Conservation (phyloP, 108 stramenopile species). For the Parietichytrium sp. region DNA sequence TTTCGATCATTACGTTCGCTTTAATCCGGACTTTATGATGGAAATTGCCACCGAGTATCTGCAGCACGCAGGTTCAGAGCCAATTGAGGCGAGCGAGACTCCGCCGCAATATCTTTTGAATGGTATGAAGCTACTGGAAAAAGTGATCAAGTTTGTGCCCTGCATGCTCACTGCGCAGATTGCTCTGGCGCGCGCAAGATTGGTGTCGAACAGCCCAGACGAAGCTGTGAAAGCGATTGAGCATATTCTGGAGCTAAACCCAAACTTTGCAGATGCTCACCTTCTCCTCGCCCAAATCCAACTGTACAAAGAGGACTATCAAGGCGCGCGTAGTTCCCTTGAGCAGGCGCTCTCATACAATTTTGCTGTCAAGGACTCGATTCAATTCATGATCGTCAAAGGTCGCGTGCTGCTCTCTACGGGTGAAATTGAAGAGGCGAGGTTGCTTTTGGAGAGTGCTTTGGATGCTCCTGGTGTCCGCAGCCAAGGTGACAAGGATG, state of each 20-base stretch:
- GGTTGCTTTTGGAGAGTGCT: constrained; percentile 47
- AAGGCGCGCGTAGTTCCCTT: constrained; percentile 45
- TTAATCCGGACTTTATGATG: constrained; percentile 61
- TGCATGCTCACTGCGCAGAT: constrained; percentile 53
- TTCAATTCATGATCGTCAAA: constrained; percentile 52
- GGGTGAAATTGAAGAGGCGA: constrained; percentile 55
- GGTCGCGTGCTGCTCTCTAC: constrained; percentile 41
- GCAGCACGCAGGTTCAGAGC: background rate
- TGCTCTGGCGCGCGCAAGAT: constrained; percentile 49
- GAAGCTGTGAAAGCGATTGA: constrained; percentile 39
- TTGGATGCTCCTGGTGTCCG: constrained; percentile 40
- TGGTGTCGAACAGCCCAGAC: constrained; percentile 44
- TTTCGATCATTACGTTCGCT: constrained; percentile 21
- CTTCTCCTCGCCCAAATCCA: constrained; percentile 42
- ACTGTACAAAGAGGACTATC: constrained; percentile 47
- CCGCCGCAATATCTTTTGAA: background rate
- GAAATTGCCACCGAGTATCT: constrained; percentile 60
- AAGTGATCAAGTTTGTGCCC: constrained; percentile 47
- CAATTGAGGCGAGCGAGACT: background rate
- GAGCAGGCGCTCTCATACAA: constrained; percentile 58
- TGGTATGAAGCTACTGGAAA: constrained; percentile 51
- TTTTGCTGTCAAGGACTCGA: constrained; percentile 50
- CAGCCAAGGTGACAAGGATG: background rate
- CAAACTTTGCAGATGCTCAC: constrained; percentile 48
- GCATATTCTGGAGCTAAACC: constrained; percentile 44